Evolutionary conservation across 108 stramenopile species (phyloP).

Genomic region (Stephanodiscus triporus): DNA sequence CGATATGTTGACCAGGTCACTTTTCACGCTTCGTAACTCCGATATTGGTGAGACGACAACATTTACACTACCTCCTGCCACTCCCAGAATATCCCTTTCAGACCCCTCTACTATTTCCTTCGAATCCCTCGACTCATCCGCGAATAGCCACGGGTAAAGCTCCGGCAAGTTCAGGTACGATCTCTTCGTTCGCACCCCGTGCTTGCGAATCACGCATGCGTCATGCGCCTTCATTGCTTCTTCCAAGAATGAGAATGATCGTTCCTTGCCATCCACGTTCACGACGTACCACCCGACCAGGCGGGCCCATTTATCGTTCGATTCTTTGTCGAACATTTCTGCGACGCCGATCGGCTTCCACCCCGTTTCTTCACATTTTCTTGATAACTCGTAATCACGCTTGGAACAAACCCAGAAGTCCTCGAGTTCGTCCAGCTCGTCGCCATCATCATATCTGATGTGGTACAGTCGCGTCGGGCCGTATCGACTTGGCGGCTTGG

Average conservation of each 20-base stretch:
- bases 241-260: constrained; percentile 1
- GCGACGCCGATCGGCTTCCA: constrained; percentile 15
- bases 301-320: constrained; percentile 14
- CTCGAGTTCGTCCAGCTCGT: constrained; percentile 3
- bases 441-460: constrained; percentile 21
- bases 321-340: not conserved
- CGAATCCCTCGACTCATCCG: not conserved
- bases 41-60: too few relatives aligned
- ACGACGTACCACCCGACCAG: constrained; percentile 18
- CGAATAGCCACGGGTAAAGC: not conserved
- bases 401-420: constrained; percentile 8
- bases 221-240: constrained; percentile 18
- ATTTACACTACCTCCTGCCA: too few relatives aligned
- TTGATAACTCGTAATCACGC: constrained; percentile 10
- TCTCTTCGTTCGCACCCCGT: constrained; percentile 7
- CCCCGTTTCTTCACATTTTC: constrained; percentile 3
- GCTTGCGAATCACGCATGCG: not conserved
- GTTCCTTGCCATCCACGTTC: not conserved
- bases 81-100: not conserved
- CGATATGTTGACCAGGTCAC: too few relatives aligned
- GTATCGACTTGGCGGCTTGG: not conserved
- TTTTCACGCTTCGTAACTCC: too few relatives aligned
- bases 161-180: constrained; percentile 16
- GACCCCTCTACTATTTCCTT: not conserved
- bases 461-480: constrained; percentile 10